A percentile compares a stretch with the other conserved stretches of the same genome.
Evolutionary conservation across 148 eudicot species (phyloP).

Genomic region (Simmondsia chinensis): DNA sequence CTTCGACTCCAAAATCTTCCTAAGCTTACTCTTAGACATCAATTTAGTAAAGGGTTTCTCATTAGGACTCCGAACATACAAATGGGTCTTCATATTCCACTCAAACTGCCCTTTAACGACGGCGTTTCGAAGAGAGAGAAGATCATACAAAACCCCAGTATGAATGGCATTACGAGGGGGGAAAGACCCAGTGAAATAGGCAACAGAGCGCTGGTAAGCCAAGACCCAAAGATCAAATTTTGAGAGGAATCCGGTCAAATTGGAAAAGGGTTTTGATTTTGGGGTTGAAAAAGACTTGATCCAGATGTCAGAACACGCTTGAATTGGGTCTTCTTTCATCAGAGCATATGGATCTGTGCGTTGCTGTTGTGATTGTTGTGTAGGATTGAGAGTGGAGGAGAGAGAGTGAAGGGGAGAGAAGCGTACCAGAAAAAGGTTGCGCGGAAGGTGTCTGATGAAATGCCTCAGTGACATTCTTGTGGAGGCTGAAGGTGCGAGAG

Average conservation of each 20-base stretch:
- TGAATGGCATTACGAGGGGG: conserved; percentile 49
- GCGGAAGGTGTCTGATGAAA: conserved; percentile 55
- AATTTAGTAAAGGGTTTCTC: conserved; percentile 27
- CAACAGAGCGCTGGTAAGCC: conserved; percentile 78
- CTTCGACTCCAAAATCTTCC: conserved; percentile 18
- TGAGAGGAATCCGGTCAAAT: conserved; percentile 76
- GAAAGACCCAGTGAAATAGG: conserved; percentile 62
- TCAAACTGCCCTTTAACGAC: conserved; percentile 42
- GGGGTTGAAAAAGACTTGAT: conserved; percentile 42
- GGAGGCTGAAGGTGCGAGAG: not conserved
- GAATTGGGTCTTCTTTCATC: conserved; percentile 67
- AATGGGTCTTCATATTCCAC: conserved; percentile 39
- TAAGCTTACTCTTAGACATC: conserved; percentile 30
- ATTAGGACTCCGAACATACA: conserved; percentile 34
- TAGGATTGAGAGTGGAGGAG: conserved; percentile 7
- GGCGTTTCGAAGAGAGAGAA: conserved; percentile 60
- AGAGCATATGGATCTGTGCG: conserved; percentile 43
- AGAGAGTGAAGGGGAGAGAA: conserved; percentile 14
- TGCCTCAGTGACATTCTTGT: conserved; percentile 35
- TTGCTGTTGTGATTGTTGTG: conserved; percentile 5
- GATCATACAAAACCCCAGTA: conserved; percentile 26
- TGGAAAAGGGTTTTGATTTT: conserved; percentile 33
- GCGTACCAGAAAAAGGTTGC: conserved; percentile 11
- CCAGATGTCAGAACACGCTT: conserved; percentile 65
- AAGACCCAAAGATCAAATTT: conserved; percentile 79